Evolutionary conservation across 2,329 filamentous ascomycete species (phyloP).

Genomic region (Cercospora sojina): DNA sequence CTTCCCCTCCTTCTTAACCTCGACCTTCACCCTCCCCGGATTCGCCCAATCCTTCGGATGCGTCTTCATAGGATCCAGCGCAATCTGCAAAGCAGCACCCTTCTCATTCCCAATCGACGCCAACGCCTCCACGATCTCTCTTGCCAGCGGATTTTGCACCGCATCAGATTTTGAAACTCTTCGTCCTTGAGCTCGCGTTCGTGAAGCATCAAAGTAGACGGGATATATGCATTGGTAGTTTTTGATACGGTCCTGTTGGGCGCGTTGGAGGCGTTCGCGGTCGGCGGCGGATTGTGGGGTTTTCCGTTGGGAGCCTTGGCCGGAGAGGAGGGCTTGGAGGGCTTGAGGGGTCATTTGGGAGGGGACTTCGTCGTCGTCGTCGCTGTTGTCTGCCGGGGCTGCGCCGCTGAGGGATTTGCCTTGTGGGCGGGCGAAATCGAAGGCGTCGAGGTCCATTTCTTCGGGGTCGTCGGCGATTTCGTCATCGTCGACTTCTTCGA

Average conservation of each 20-base stretch:
- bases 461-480: conserved; percentile 70
- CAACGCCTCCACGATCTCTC: conserved; percentile 86
- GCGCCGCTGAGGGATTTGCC: conserved; percentile 27
- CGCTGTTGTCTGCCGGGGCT: conserved; percentile 8
- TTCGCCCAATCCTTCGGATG: conserved; percentile 99
- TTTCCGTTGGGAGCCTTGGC: background rate
- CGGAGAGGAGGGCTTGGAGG: background rate
- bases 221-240: conserved; percentile 90
- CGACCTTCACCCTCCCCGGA: conserved; percentile 81
- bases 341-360: conserved; percentile 27
- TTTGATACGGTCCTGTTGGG: conserved; percentile 60
- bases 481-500: conserved; percentile 89
- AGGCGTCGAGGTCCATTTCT: conserved; percentile 76
- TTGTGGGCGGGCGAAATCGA: conserved; percentile 45
- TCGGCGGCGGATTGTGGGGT: background rate
- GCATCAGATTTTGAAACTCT: conserved; percentile 72
- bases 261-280: conserved; percentile 21
- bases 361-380: conserved; percentile 22
- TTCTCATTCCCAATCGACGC: conserved; percentile 53
- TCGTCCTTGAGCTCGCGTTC: conserved; percentile 74
- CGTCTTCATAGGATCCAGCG: conserved; percentile 86
- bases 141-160: conserved; percentile 80
- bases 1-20: conserved; percentile 63
- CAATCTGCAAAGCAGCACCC: conserved; percentile 58
- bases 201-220: conserved; percentile 83